These are phyloP conservation scores for Histomonas meleagridis DNA, from an alignment of 208 protist species.

Conservation along the genomic window DNA sequence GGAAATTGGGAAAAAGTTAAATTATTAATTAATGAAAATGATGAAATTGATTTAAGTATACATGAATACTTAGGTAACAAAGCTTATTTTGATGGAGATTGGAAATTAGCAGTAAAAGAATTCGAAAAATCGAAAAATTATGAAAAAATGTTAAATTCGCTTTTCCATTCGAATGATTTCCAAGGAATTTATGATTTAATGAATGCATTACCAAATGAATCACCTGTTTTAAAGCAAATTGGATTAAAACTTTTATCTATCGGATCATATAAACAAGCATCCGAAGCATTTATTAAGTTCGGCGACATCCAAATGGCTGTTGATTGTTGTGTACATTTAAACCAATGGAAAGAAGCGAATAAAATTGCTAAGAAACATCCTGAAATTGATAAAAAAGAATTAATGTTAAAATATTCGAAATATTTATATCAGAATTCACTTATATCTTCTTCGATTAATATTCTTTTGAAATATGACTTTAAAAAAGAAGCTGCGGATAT, in stretches of 20 bases:
- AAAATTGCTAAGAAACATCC: neutral
- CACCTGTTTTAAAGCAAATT: neutral
- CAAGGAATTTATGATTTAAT: neutral
- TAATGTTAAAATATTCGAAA: neutral
- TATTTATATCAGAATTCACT: neutral
- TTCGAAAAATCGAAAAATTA: neutral
- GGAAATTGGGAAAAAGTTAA: neutral
- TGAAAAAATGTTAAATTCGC: neutral
- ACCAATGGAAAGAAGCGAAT: neutral
- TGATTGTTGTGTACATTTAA: neutral
- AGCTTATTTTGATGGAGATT: neutral
- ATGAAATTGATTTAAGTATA: neutral
- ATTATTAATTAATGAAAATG: neutral
- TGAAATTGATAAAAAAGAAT: neutral
- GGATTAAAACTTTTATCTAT: neutral
- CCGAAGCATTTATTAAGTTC: neutral
- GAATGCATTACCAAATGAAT: neutral
- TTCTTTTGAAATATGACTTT: neutral
- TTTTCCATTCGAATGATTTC: neutral
- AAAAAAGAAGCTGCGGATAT: neutral
- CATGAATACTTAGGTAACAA: neutral
- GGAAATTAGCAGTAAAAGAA: neutral
- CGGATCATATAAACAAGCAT: neutral
- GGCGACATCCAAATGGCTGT: neutral
- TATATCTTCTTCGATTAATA: neutral